Percentiles rank a stretch among this genome's conserved stretches.
These are phyloP conservation scores for Entomortierella chlamydospora DNA, from an alignment of 192 early-diverging fungal species.

Conservation along the genomic window DNA sequence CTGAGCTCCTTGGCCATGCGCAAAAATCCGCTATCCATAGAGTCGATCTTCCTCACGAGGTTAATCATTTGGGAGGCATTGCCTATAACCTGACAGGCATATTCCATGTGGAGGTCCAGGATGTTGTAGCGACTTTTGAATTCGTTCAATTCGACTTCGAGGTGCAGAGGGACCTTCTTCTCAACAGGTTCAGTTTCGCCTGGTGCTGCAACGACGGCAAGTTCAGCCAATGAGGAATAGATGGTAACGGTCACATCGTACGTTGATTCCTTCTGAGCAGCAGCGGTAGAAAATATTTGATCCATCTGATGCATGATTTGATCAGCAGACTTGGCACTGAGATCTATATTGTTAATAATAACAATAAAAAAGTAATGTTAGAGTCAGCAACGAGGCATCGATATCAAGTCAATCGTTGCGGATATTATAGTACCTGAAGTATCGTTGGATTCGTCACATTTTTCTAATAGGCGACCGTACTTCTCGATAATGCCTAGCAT, in stretches of 20 bases:
- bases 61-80: neutral
- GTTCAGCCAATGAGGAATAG: slow-evolving; percentile 32
- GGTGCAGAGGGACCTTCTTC: slow-evolving; percentile 40
- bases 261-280: slow-evolving; percentile 25
- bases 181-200: slow-evolving; percentile 6
- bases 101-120: slow-evolving; percentile 32
- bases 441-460: slow-evolving; percentile 8
- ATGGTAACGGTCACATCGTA: slow-evolving; percentile 42
- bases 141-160: slow-evolving; percentile 47
- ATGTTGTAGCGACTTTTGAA: slow-evolving; percentile 30
- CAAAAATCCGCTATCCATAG: slow-evolving; percentile 44
- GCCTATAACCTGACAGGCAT: slow-evolving; percentile 8
- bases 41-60: slow-evolving; percentile 27
- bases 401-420: neutral
- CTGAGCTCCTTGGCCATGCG: slow-evolving; percentile 39
- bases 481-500: slow-evolving; percentile 26
- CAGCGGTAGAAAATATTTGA: slow-evolving; percentile 15
- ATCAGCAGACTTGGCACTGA: slow-evolving; percentile 22
- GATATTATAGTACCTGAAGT: slow-evolving; percentile 19
- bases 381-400: neutral
- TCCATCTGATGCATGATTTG: slow-evolving; percentile 29
- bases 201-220: slow-evolving; percentile 21
- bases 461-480: slow-evolving; percentile 16
- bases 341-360: slow-evolving; percentile 8
- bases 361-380: neutral